A percentile compares a stretch with the other conserved stretches of the same genome.
Evolutionary conservation across 495 filamentous ascomycete species (phyloP).

Genomic region (Trichoderma parareesei): DNA sequence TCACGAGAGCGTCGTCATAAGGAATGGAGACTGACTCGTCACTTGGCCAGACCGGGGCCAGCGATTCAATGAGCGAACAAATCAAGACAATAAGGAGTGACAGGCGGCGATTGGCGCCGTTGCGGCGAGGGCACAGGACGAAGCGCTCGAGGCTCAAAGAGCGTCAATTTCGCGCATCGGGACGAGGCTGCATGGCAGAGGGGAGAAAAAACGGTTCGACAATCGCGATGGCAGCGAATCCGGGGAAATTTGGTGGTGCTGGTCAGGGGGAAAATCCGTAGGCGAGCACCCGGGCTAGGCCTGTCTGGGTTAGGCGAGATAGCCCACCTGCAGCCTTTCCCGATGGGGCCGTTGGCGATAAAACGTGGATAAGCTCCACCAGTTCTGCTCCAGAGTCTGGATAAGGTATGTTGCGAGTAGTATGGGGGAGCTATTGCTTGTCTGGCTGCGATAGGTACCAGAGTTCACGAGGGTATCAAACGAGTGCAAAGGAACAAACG

Average conservation of each 20-base stretch:
- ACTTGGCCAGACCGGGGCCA: neutral
- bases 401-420: neutral
- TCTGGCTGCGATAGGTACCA: too few species aligned
- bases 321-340: neutral
- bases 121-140: neutral
- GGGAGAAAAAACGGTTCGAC: neutral
- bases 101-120: neutral
- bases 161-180: neutral
- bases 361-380: slow-evolving; percentile 7
- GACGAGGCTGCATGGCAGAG: neutral
- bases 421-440: too few species aligned
- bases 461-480: too few species aligned
- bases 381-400: neutral
- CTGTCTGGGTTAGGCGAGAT: neutral
- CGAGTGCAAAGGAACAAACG: too few species aligned
- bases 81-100: neutral
- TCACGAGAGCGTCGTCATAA: neutral
- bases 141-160: neutral
- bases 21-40: neutral
- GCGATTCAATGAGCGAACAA: neutral
- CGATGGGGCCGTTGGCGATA: neutral
- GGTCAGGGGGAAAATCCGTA: neutral
- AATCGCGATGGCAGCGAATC: neutral
- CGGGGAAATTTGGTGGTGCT: slow-evolving; percentile 9
- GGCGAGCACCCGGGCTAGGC: neutral